Evolutionary conservation across 179 eudicot species (phyloP).

Genomic region (Sideroxylon spinosum): DNA sequence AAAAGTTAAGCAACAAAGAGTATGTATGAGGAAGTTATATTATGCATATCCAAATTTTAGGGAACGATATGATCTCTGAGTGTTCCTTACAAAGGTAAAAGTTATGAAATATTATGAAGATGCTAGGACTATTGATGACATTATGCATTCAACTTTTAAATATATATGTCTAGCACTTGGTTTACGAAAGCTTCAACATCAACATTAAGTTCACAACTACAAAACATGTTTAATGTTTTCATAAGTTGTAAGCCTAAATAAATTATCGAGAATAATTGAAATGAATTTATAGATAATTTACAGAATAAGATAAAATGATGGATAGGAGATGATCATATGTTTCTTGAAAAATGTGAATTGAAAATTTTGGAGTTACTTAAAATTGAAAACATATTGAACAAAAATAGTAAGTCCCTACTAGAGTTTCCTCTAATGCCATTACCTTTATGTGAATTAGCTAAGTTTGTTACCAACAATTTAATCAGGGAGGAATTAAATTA

Average conservation of each 20-base stretch:
- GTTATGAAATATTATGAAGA: background rate
- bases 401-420: background rate
- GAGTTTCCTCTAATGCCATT: background rate
- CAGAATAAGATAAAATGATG: background rate
- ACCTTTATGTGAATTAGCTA: background rate
- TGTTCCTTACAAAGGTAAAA: background rate
- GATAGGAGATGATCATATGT: background rate
- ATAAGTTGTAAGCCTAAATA: background rate
- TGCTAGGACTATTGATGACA: background rate
- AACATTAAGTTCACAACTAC: background rate
- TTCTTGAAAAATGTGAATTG: background rate
- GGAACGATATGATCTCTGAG: background rate
- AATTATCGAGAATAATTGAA: background rate
- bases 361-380: no score
- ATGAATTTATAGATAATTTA: no score
- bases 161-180: background rate
- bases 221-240: background rate
- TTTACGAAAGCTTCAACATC: background rate
- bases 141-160: background rate
- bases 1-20: background rate
- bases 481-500: background rate
- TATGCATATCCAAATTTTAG: slow-evolving; percentile 4
- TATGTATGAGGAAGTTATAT: background rate
- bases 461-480: background rate
- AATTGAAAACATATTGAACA: no score